phyloP scores from a whole-genome alignment of 2,329 filamentous ascomycete species.

The Thermothelomyces thermophilus region DNA sequence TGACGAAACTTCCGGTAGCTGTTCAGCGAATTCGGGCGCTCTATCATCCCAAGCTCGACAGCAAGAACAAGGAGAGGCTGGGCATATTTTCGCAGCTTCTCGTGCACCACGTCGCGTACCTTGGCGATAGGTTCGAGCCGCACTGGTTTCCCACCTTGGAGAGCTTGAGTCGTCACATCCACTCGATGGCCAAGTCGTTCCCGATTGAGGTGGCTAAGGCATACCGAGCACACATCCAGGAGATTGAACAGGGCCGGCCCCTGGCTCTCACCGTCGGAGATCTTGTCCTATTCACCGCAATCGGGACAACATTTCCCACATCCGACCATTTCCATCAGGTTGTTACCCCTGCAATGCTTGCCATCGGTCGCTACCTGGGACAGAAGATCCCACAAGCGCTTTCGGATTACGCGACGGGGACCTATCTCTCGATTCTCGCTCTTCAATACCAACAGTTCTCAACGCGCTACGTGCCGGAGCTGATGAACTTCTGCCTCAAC shows the following conservation, averaged over 20 bases:
- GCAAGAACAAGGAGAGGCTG: constrained; percentile 79
- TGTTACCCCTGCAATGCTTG: constrained; percentile 79
- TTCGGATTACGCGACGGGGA: constrained; percentile 63
- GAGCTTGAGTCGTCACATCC: constrained; percentile 77
- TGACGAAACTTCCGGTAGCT: constrained; percentile 64
- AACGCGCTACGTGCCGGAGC: constrained; percentile 84
- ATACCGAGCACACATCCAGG: constrained; percentile 66
- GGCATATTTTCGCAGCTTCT: constrained; percentile 59
- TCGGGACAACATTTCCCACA: constrained; percentile 82
- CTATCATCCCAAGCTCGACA: constrained; percentile 82
- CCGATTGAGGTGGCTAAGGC: constrained; percentile 68
- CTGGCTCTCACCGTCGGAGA: constrained; percentile 60
- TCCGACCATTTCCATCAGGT: constrained; percentile 97
- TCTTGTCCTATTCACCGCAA: constrained; percentile 72
- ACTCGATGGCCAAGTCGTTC: constrained; percentile 84
- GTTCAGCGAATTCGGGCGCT: constrained; percentile 85
- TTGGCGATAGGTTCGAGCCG: constrained; percentile 41
- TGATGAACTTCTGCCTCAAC: constrained; percentile 74
- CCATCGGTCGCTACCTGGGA: constrained; percentile 77
- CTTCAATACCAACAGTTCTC: constrained; percentile 78
- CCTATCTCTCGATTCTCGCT: constrained; percentile 70
- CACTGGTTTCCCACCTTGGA: constrained; percentile 64
- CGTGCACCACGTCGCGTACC: constrained; percentile 53
- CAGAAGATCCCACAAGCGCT: constrained; percentile 63
- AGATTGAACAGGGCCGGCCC: constrained; percentile 44